Evolutionary conservation across 495 filamentous ascomycete genomes (phyloP).

Genomic region (Podospora didyma): DNA sequence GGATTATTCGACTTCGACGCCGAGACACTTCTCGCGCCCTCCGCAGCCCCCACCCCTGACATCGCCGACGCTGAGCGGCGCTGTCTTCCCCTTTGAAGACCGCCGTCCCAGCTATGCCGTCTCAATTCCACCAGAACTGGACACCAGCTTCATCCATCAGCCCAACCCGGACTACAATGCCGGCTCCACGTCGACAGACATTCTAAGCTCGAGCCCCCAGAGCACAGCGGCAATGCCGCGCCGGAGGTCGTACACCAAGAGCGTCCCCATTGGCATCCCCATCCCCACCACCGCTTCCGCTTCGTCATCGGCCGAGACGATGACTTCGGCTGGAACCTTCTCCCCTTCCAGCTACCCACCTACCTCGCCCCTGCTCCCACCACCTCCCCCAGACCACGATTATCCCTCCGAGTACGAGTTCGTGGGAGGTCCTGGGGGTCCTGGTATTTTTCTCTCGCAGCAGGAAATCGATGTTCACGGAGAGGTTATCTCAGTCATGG

Average conservation of each 20-base stretch:
- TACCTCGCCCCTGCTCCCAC: slow-evolving; percentile 36
- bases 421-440: slow-evolving; percentile 25
- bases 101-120: slow-evolving; percentile 34
- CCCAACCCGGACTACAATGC: slow-evolving; percentile 37
- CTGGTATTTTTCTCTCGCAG: slow-evolving; percentile 12
- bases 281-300: slow-evolving; percentile 11
- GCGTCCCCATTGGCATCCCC: slow-evolving; percentile 32
- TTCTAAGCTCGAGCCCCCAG: slow-evolving; percentile 21
- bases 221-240: slow-evolving; percentile 28
- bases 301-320: slow-evolving; percentile 16
- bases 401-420: slow-evolving; percentile 25
- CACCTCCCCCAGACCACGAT: slow-evolving; percentile 28
- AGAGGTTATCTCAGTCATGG: slow-evolving; percentile 42
- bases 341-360: slow-evolving; percentile 43
- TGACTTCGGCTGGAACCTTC: slow-evolving; percentile 22
- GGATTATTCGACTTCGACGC: slow-evolving; percentile 12
- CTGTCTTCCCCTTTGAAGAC: slow-evolving; percentile 33
- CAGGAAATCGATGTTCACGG: slow-evolving; percentile 38
- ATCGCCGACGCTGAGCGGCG: slow-evolving; percentile 29
- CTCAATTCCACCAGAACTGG: slow-evolving; percentile 34
- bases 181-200: slow-evolving; percentile 25
- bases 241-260: slow-evolving; percentile 41
- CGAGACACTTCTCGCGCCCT: slow-evolving; percentile 28
- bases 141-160: slow-evolving; percentile 37
- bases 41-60: slow-evolving; percentile 39